Base-by-base conservation (phyloP, 306 rosid species). In the Prunus persica region DNA sequence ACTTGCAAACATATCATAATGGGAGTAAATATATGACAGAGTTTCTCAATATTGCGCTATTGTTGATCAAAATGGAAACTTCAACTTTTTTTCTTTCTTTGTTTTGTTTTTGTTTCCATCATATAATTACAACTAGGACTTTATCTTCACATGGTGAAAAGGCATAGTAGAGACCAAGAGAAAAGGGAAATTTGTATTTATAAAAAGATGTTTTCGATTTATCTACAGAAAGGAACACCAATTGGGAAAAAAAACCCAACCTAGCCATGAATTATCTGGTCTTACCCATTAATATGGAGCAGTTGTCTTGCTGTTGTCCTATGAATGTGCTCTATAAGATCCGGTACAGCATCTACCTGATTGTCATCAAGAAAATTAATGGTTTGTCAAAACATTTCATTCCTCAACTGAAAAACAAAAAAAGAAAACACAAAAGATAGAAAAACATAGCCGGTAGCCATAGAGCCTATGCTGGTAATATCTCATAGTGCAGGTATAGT, bases 271-370 rank as follows among this genome's bases (percentile, higher is more conserved):
- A 57, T 43, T 52, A 10, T 78, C 72, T 69, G 55, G 24, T 68
- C 88, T 91, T 84, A 96, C 99, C 99, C 98, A 80, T 88, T 89
- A 80, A 96, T 86, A 82, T 92, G 91, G 70, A 96, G 96, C 74
- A 96, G 83, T 71, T 83, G 79, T 82, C 93, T 89, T 63, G 92
- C 98, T 57, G 97, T 91, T 65, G 95, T 89, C 85, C 84, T 91
- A 85, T 96, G 91, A 70, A 92, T 89, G 71, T 91, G 93, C 89
- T 91, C 96, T 22, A 52, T 66, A 82, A 92, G 99, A 88, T 92
- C 89, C 25, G 98, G 98, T 64, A 92, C 97, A 84, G 93, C 98
- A 86, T 91, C 99, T 86, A 96, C 97, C 99, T 96, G 79, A 77
- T 73, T 61, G 14, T 65, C 73, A 79, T 65, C 61, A 63, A 63